phyloP scores from a whole-genome alignment of 2,329 filamentous ascomycete genomes.

The Nannizzia gypsea region DNA sequence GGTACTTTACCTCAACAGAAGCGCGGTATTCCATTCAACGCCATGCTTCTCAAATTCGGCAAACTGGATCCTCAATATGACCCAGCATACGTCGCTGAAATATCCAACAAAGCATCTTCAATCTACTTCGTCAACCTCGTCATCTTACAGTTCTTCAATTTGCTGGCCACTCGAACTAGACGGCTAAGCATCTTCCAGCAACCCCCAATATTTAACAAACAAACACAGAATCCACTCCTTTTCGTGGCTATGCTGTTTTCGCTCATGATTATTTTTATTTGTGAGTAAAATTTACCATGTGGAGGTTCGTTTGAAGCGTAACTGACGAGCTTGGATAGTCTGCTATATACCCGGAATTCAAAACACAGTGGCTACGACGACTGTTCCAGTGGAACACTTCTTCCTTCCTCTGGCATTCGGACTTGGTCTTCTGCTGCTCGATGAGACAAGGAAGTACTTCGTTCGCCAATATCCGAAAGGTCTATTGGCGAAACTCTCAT shows the following conservation, averaged over 20 bases:
- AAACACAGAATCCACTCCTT: conserved; percentile 55
- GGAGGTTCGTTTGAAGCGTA: not conserved
- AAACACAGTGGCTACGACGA: conserved; percentile 46
- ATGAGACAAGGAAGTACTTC: conserved; percentile 54
- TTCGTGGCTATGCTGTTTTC: conserved; percentile 61
- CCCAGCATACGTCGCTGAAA: conserved; percentile 42
- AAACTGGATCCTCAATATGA: conserved; percentile 40
- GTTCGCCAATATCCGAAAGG: conserved; percentile 50
- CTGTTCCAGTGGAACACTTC: conserved; percentile 60
- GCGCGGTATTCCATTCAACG: conserved; percentile 52
- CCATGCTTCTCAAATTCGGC: conserved; percentile 59
- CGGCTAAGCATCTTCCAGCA: conserved; percentile 60
- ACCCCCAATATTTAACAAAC: conserved; percentile 52
- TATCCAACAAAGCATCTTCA: conserved; percentile 54
- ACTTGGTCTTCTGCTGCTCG: conserved; percentile 49
- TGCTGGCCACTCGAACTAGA: conserved; percentile 57
- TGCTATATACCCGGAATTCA: conserved; percentile 56
- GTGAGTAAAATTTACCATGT: conserved; percentile 27
- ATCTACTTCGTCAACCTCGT: conserved; percentile 74
- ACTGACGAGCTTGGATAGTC: conserved; percentile 17
- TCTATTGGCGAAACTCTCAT: conserved; percentile 49
- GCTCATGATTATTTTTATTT: conserved; percentile 57
- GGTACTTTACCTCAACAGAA: conserved; percentile 19
- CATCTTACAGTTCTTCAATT: conserved; percentile 62
- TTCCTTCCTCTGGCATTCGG: conserved; percentile 67